Conservation (phyloP, 2,329 filamentous ascomycete species). For the Coniochaeta ligniaria region DNA sequence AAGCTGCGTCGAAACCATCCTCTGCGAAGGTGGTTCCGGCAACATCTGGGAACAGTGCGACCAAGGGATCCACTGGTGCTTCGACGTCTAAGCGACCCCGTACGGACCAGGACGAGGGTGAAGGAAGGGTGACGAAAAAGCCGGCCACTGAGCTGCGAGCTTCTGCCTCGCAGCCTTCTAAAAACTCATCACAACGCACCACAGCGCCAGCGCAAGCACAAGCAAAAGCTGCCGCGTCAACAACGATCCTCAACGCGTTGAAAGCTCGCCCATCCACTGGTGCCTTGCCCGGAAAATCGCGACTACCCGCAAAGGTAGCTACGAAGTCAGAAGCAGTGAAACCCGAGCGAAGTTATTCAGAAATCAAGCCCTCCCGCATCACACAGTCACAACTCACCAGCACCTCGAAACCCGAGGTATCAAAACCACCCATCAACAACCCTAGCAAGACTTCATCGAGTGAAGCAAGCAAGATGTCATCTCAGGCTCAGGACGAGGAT, state of each 20-base stretch:
- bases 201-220: background rate
- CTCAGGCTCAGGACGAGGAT: background rate
- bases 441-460: slow-evolving; percentile 8
- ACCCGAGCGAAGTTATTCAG: slow-evolving; percentile 11
- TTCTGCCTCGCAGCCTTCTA: background rate
- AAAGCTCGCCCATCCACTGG: slow-evolving; percentile 20
- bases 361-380: background rate
- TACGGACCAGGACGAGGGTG: slow-evolving; percentile 34
- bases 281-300: slow-evolving; percentile 39
- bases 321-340: slow-evolving; percentile 29
- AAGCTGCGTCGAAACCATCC: slow-evolving; percentile 2
- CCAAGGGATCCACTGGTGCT: slow-evolving; percentile 8
- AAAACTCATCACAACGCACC: slow-evolving; percentile 9
- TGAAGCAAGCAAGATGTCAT: slow-evolving; percentile 11
- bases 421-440: slow-evolving; percentile 13
- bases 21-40: slow-evolving; percentile 3
- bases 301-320: slow-evolving; percentile 33
- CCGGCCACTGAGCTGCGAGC: slow-evolving; percentile 20
- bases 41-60: background rate
- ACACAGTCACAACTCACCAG: background rate
- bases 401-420: slow-evolving; percentile 6
- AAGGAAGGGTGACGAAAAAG: slow-evolving; percentile 29
- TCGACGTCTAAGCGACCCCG: slow-evolving; percentile 25
- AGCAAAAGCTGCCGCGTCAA: background rate
- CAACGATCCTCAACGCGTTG: background rate